A percentile compares a stretch with the other conserved stretches of the same genome.
Conservation (phyloP, 2,329 filamentous ascomycete genomes). For the Paraconiothyrium sp. region DNA sequence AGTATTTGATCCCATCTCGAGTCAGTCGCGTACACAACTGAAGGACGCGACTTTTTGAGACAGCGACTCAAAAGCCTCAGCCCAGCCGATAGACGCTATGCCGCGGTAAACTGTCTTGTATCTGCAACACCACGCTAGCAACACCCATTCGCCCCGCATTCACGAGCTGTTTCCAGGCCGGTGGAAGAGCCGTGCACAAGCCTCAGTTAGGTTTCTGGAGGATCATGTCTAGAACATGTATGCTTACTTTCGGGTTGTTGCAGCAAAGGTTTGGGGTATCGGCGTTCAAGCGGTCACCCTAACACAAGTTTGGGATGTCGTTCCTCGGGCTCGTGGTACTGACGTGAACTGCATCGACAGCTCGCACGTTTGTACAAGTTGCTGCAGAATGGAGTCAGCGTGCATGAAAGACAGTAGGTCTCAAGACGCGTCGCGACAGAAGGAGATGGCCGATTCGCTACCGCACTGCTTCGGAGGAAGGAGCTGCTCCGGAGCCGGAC, state of each 20-base stretch:
- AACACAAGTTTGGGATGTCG: neutral
- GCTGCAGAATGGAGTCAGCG: neutral
- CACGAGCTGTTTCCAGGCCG: neutral
- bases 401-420: neutral
- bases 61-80: neutral
- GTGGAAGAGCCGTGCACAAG: neutral
- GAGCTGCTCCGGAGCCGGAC: neutral
- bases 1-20: neutral
- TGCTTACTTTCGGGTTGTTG: neutral
- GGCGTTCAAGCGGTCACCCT: neutral
- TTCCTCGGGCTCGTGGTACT: neutral
- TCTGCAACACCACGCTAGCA: constrained; percentile 6
- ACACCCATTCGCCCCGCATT: constrained; percentile 4
- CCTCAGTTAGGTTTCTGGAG: neutral
- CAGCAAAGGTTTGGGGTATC: neutral
- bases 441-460: neutral
- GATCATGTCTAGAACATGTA: neutral
- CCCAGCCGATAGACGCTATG: no score
- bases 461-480: neutral
- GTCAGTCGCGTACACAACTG: neutral
- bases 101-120: constrained; percentile 1
- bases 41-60: constrained; percentile 1
- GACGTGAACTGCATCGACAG: neutral
- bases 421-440: constrained; percentile 2
- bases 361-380: neutral